A percentile compares a stretch with the other conserved stretches of the same genome.
These are phyloP conservation scores for Umbelopsis sp. DNA, from an alignment of 371 early-diverging fungal species.

Conservation along the genomic window DNA sequence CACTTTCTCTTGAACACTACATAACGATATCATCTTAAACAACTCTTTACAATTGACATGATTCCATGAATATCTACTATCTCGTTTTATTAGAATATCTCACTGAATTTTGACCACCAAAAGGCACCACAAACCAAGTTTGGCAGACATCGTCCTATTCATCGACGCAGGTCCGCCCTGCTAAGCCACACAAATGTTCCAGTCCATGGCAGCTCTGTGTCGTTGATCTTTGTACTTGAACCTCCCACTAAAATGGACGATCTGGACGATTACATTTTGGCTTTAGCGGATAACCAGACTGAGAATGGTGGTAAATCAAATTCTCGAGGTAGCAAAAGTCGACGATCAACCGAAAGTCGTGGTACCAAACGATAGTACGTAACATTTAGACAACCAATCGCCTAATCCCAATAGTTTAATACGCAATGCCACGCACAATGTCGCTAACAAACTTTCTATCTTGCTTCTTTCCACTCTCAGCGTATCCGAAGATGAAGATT, in stretches of 20 bases:
- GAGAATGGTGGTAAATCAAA: slow-evolving; percentile 19
- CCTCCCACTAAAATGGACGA: slow-evolving; percentile 23
- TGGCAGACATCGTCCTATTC: neutral
- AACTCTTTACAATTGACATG: too few relatives aligned
- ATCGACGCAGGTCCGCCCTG: neutral
- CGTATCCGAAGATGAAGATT: slow-evolving; percentile 45
- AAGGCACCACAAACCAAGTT: neutral
- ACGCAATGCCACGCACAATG: too few relatives aligned
- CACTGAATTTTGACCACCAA: neutral
- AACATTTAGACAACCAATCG: neutral
- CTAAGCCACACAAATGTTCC: slow-evolving; percentile 12
- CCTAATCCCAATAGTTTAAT: neutral
- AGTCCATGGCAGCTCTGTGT: neutral
- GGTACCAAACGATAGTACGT: slow-evolving; percentile 29
- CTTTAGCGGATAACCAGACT: slow-evolving; percentile 31
- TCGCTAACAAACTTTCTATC: neutral
- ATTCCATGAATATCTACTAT: too few relatives aligned
- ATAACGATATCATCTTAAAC: too few relatives aligned
- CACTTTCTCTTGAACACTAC: too few relatives aligned
- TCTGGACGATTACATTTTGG: slow-evolving; percentile 32
- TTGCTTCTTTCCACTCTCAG: slow-evolving; percentile 16
- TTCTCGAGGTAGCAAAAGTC: slow-evolving; percentile 27
- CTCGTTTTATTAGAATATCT: too few relatives aligned
- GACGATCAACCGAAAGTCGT: slow-evolving; percentile 22
- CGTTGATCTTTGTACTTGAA: neutral